A percentile compares a stretch with the other conserved stretches of the same genome.
These are phyloP conservation scores for Candida palmyrensis DNA, from an alignment of 805 yeast genomes.

Conservation along the genomic window DNA sequence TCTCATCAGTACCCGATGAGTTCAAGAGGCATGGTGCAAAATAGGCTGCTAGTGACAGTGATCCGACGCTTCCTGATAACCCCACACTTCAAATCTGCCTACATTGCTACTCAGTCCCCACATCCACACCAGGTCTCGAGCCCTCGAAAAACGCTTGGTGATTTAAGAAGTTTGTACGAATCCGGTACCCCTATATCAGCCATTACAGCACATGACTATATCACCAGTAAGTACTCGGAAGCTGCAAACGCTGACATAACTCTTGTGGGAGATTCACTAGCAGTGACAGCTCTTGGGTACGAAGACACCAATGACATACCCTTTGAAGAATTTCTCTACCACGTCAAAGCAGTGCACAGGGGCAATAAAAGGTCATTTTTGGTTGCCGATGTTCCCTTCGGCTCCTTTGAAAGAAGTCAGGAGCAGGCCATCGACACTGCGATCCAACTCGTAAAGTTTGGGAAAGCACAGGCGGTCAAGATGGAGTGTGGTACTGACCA, in stretches of 20 bases:
- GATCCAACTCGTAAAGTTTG: slow-evolving; percentile 46
- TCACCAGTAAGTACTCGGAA: slow-evolving; percentile 69
- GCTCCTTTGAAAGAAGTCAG: slow-evolving; percentile 65
- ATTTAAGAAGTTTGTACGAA: slow-evolving; percentile 13
- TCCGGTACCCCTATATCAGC: slow-evolving; percentile 28
- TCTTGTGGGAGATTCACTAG: slow-evolving; percentile 86
- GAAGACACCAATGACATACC: slow-evolving; percentile 68
- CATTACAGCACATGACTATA: slow-evolving; percentile 86
- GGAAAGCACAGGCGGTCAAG: slow-evolving; percentile 70
- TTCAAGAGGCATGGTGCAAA: too few relatives aligned
- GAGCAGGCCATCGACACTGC: slow-evolving; percentile 61
- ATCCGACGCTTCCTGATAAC: slow-evolving; percentile 5
- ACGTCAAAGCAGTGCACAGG: slow-evolving; percentile 69
- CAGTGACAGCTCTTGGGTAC: slow-evolving; percentile 88
- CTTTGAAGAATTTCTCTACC: slow-evolving; percentile 75
- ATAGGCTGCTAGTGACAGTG: too few relatives aligned
- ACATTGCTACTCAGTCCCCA: slow-evolving; percentile 3
- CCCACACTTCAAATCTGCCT: slow-evolving; percentile 7
- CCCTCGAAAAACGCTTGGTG: slow-evolving; percentile 17
- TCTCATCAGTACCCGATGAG: too few relatives aligned
- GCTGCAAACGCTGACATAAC: slow-evolving; percentile 62
- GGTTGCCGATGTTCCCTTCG: slow-evolving; percentile 87
- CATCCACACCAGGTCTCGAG: too few relatives aligned
- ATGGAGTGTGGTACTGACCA: slow-evolving; percentile 74
- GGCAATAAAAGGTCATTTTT: slow-evolving; percentile 63